Evolutionary conservation across 2,329 filamentous ascomycete genomes (phyloP), one percentile per base, ranked within the genome.

Genomic region (Aspergillus brunneoviolaceus): DNA sequence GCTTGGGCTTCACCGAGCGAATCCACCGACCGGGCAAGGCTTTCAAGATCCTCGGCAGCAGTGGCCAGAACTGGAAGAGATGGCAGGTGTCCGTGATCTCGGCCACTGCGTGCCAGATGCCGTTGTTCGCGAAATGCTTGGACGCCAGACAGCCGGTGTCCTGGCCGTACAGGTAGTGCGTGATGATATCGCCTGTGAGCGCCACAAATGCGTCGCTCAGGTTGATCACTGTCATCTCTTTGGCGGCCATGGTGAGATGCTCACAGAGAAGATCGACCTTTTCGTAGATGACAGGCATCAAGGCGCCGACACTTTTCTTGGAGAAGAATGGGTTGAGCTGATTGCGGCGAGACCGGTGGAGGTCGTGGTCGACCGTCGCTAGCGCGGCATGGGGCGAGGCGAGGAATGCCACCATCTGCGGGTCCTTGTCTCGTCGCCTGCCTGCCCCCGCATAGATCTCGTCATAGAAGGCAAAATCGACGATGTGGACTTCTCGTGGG

Each of bases 261-360:
- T 12, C 14, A 12, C 14, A 16, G 11, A 39, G 35, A 5, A 14
- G 10, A 5, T 35, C 27, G 14, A 51, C 29, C n/a, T 51, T 51
- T 29, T 6, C 19, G 10, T 39, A 16, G 35, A 57, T 51, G 12
- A 57, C 27, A 12, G 31, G 48, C 55, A 51, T 31, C 48, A 57
- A n/a, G 4, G 21, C 31, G 29, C 33, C 21, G 5, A 57, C 33
- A 12, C 21, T 47, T n/a, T 31, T 49, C 10, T 21, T 25, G 21
- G 55, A 57, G 12, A 57, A 57, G 31, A 57, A 57, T 3, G 27
- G 25, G 14, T 39, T 57, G 9, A 58, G 16, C n/a, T 49, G 48
- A 5, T 51, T 51, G 19, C 55, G 55, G 19, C 55, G 55, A n/a
- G 21, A 21, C 35, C 55, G 48, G 21, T 58, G 55, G 19, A 51